Base-by-base conservation (phyloP, 1,284 basidiomycete genomes). In the Thelephora terrestris region DNA sequence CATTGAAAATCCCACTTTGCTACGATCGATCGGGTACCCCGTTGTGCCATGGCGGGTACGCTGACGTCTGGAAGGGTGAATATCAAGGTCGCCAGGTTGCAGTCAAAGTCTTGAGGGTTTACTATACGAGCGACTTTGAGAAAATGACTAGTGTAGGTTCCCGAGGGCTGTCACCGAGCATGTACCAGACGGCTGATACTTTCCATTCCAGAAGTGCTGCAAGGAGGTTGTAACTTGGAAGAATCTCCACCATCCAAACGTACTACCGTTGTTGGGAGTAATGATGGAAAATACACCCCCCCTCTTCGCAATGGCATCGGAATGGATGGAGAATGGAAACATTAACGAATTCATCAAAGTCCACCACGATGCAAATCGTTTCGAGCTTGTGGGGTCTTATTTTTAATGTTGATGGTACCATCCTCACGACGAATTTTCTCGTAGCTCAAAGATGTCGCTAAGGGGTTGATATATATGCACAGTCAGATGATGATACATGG, bases 101-200 rank as follows among this genome's bases (percentile, higher is more conserved):
- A 9, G 14, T 54, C 12, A 54, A 54, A 27, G 50, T 43, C 4
- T 42, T 50, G 20, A 48, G 51, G 2, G 27, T 52, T 6, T 49
- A 43, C 25, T 37, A 20, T 1, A 38, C 25, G 12, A 47, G 46
- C 14, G 20, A 52, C 20, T 10, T 48, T 18, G 24, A 43, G 18
- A 17, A 27, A 12, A 24, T 48, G 9, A n/a, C 21, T 17, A 48
- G 43, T 34, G 47, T 17, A 14, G 27, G 37, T 39, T 18, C 44
- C 14, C 16, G 12, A 35, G 14, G 14, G 10, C 17, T 17, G 17
- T 16, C 23, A 20, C 16, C 32, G 6, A 40, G 14, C 3, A 47
- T 27, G 25, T 5, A 9, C 9, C 9, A 16, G n/a, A 7, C n/a
- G n/a, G 17, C 20, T 39, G 12, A 39, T 39, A 16, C 23, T 23